Percentiles rank a stretch among this genome's conserved stretches.
phyloP scores from a whole-genome alignment of 2,329 filamentous ascomycete species.

The Blumeriella jaapii region DNA sequence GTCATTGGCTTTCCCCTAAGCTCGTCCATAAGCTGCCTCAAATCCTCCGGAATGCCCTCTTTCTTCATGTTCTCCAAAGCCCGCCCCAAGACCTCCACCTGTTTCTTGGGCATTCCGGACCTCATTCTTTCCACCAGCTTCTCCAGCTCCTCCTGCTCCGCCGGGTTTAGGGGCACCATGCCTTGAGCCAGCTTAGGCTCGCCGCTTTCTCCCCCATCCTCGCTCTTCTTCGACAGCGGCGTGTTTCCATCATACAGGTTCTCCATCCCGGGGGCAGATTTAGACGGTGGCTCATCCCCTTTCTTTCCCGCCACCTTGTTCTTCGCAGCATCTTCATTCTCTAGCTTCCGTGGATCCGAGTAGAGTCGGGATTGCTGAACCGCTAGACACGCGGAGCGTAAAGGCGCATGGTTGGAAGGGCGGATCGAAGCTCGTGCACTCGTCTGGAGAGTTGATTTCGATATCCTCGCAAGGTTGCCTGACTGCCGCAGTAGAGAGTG shows the following conservation, averaged over 20 bases:
- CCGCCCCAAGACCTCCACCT: conserved; percentile 46
- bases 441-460: conserved; percentile 43
- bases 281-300: conserved; percentile 22
- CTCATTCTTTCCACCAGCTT: conserved; percentile 44
- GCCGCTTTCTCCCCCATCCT: conserved; percentile 23
- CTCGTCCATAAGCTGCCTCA: conserved; percentile 30
- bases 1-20: conserved; percentile 21
- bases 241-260: conserved; percentile 33
- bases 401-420: conserved; percentile 30
- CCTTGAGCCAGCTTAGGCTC: conserved; percentile 19
- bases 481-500: conserved; percentile 55
- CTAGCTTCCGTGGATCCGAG: conserved; percentile 5
- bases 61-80: conserved; percentile 51
- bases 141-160: conserved; percentile 47
- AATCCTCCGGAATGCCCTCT: conserved; percentile 55
- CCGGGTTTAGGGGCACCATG: conserved; percentile 33
- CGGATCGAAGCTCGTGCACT: conserved; percentile 37
- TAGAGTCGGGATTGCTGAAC: conserved; percentile 21
- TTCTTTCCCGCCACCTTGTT: conserved; percentile 26
- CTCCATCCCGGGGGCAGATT: conserved; percentile 32
- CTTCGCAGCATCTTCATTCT: conserved; percentile 11
- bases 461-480: conserved; percentile 52
- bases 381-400: conserved; percentile 28
- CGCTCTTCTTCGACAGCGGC: conserved; percentile 25
- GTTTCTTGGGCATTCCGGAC: conserved; percentile 47